These are phyloP conservation scores for Geranium brycei DNA, from an alignment of 345 rosid genomes.

Conservation along the genomic window DNA sequence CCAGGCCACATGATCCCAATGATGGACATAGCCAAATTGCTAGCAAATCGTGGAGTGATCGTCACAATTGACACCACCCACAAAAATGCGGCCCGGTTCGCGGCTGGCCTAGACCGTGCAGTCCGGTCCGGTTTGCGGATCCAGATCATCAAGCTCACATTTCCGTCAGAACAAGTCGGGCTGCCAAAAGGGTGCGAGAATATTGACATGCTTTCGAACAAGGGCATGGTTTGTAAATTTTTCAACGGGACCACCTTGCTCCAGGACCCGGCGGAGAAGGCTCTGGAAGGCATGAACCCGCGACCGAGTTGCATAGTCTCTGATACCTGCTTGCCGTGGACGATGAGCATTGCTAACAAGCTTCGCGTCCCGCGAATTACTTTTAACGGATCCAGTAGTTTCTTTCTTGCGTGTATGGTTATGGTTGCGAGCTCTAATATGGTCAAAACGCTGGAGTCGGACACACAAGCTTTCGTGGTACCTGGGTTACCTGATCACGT, in stretches of 20 bases:
- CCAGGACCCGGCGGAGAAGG: slow-evolving; percentile 44
- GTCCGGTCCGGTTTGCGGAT: slow-evolving; percentile 20
- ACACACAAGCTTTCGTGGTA: slow-evolving; percentile 41
- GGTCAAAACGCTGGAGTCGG: slow-evolving; percentile 29
- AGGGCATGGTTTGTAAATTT: slow-evolving; percentile 23
- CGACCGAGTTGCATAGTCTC: slow-evolving; percentile 67
- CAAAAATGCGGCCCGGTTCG: slow-evolving; percentile 48
- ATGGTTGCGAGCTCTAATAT: slow-evolving; percentile 29
- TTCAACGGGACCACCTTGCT: slow-evolving; percentile 44
- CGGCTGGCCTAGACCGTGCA: slow-evolving; percentile 22
- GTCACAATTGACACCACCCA: slow-evolving; percentile 62
- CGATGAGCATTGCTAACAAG: slow-evolving; percentile 29
- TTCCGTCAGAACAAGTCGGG: slow-evolving; percentile 49
- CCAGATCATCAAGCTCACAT: slow-evolving; percentile 30
- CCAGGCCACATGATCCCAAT: slow-evolving; percentile 79
- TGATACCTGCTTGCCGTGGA: slow-evolving; percentile 63
- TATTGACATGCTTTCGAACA: slow-evolving; percentile 57
- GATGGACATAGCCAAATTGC: slow-evolving; percentile 53
- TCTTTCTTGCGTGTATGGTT: slow-evolving; percentile 44
- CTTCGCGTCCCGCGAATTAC: slow-evolving; percentile 60
- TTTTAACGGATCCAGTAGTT: slow-evolving; percentile 69
- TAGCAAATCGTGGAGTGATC: slow-evolving; percentile 37
- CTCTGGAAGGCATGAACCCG: slow-evolving; percentile 21
- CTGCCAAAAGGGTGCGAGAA: slow-evolving; percentile 61
- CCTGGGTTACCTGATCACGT: slow-evolving; percentile 33